phyloP scores from a whole-genome alignment of 1,284 basidiomycete species.

The Cutaneotrichosporon dermatis region DNA sequence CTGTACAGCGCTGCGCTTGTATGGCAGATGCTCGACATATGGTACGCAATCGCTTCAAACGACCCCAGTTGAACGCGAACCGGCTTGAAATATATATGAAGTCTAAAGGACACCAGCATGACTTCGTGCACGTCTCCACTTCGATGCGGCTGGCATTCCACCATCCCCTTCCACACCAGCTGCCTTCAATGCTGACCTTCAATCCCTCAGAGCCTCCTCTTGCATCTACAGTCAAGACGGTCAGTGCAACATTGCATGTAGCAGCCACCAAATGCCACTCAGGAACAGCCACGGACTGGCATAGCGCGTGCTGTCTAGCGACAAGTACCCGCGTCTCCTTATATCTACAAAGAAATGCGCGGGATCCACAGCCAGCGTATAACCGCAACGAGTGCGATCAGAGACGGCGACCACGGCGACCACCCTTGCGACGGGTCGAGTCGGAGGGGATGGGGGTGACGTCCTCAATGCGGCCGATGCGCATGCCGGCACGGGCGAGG shows the following conservation, averaged over 20 bases:
- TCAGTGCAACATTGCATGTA: constrained; percentile 3
- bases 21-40: too few relatives aligned
- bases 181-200: too few relatives aligned
- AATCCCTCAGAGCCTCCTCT: background rate
- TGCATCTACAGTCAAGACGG: background rate
- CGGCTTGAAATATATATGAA: background rate
- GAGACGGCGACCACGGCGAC: constrained; percentile 99
- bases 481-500: constrained; percentile 96
- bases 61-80: background rate
- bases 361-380: background rate
- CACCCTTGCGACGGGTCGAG: constrained; percentile 97
- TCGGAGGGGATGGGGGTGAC: constrained; percentile 97
- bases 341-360: constrained; percentile 4
- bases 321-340: constrained; percentile 11
- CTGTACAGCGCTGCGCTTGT: too few relatives aligned
- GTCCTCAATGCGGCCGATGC: constrained; percentile 92
- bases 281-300: constrained; percentile 20
- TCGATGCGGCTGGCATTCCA: too few relatives aligned
- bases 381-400: constrained; percentile 33
- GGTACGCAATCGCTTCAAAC: too few relatives aligned
- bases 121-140: too few relatives aligned
- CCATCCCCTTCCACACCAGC: too few relatives aligned
- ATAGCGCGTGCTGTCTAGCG: constrained; percentile 24
- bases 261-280: constrained; percentile 8
- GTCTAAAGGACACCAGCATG: background rate